These are phyloP conservation scores for Chlamydomonas incerta DNA, from an alignment of 139 green algal species.

Conservation along the genomic window DNA sequence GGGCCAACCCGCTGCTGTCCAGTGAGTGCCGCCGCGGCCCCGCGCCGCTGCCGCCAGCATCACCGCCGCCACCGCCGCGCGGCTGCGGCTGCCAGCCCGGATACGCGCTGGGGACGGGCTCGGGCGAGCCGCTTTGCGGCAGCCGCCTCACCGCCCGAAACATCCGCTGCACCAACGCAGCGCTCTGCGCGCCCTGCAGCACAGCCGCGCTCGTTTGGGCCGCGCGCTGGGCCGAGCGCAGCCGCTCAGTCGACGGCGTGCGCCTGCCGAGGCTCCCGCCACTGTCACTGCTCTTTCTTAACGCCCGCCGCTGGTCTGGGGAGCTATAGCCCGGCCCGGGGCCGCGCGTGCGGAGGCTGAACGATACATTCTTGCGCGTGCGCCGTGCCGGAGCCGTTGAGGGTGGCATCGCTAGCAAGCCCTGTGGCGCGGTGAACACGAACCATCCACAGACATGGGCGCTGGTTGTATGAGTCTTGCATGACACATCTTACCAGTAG, in stretches of 20 bases:
- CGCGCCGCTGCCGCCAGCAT: no score
- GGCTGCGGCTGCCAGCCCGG: background rate
- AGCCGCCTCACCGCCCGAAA: slow-evolving; percentile 28
- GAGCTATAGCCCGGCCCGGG: slow-evolving; percentile 27
- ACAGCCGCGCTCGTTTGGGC: no score
- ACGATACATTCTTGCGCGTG: background rate
- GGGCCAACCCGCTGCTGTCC: no score
- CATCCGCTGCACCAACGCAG: background rate
- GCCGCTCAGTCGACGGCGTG: no score
- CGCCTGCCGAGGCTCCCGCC: no score
- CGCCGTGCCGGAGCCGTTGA: background rate
- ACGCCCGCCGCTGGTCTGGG: background rate
- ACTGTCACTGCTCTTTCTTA: no score
- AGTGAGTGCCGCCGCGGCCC: no score
- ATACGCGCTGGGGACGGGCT: slow-evolving; percentile 6
- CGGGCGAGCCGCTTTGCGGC: background rate
- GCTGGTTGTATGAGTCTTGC: no score
- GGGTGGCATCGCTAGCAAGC: background rate
- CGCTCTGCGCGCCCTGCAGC: background rate
- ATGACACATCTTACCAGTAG: no score
- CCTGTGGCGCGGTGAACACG: no score
- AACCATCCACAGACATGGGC: no score
- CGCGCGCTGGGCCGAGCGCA: no score
- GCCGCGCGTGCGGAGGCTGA: background rate
- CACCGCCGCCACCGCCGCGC: background rate